Evolutionary conservation across 257 asterid species (phyloP).

Genomic region (Echites panduratus): DNA sequence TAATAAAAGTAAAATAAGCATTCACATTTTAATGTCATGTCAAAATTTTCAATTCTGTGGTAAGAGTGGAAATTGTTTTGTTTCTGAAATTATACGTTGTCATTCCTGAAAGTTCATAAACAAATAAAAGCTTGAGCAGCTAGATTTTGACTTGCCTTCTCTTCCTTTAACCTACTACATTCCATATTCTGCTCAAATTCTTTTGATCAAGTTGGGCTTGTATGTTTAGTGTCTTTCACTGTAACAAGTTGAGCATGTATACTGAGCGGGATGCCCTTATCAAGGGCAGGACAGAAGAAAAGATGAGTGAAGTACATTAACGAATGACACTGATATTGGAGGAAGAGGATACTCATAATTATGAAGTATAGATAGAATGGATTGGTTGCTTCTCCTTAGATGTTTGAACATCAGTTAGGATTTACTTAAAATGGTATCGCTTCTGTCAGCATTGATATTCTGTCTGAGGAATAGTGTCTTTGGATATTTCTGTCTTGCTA

Average conservation of each 20-base stretch:
- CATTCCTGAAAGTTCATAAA: not conserved
- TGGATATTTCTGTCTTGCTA: not conserved
- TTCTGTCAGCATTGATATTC: not conserved
- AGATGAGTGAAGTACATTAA: not conserved
- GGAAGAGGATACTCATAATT: too few relatives aligned
- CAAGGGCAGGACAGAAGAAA: not conserved
- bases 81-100: not conserved
- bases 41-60: not conserved
- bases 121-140: constrained; percentile 3
- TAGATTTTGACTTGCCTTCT: not conserved
- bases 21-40: not conserved
- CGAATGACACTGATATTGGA: constrained; percentile 4
- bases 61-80: not conserved
- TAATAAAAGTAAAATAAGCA: not conserved
- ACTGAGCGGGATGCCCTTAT: not conserved
- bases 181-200: not conserved
- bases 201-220: not conserved
- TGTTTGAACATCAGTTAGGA: not conserved
- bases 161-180: not conserved
- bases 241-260: too few relatives aligned
- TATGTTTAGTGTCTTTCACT: not conserved
- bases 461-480: not conserved
- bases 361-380: not conserved
- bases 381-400: not conserved
- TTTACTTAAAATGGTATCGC: not conserved